Base-by-base conservation (phyloP, 2,329 filamentous ascomycete species). In the Xylariaceae sp. region DNA sequence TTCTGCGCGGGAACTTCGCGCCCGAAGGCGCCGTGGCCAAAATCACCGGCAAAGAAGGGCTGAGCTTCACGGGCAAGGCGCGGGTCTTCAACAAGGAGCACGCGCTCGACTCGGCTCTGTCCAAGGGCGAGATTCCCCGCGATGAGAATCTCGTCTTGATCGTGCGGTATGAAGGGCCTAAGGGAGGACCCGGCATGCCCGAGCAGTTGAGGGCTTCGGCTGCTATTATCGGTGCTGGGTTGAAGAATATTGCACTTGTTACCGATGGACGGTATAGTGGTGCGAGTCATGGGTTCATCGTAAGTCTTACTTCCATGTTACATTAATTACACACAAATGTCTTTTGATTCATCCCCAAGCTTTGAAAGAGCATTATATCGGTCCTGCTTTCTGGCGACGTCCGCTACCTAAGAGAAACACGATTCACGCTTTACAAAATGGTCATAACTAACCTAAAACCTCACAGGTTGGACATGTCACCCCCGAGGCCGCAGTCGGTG, bases 11-110 rank as follows among this genome's bases (percentile, higher is more conserved):
- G 17, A 96, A 96, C 73, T 82, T 97, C 28, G 91, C 93, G 2
- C 94, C 94, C 1, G 89, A 87, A 9, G 94, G 94, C 29, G 90
- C 93, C 1, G 93, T 98, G 1, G 93, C 92, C 58, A 98, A 98
- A 76, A 97, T 98, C 74, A 97, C 94, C 0, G 94, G 94, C 31
- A 97, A 97, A 73, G 94, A 98, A 74, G 94, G 94, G 2, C 82
- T 92, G 6, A 79, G 77, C 11, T 98, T 98, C 75, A 88, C 82
- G 0, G 94, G 94, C 45, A 86, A 86, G 63, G 94, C 92, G 0
- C 83, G 87, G 17, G 91, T 96, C 41, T 98, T 95, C 73, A 81
- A 97, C 75, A 94, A 95, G 69, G 94, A 97, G 75, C 81, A 87
- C 65, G 82, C 88, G 65, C 86, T 97, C 40, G 87, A 96, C 72